These are phyloP conservation scores for Ganoderma resinaceum DNA, from an alignment of 1,284 basidiomycete species.

Conservation along the genomic window DNA sequence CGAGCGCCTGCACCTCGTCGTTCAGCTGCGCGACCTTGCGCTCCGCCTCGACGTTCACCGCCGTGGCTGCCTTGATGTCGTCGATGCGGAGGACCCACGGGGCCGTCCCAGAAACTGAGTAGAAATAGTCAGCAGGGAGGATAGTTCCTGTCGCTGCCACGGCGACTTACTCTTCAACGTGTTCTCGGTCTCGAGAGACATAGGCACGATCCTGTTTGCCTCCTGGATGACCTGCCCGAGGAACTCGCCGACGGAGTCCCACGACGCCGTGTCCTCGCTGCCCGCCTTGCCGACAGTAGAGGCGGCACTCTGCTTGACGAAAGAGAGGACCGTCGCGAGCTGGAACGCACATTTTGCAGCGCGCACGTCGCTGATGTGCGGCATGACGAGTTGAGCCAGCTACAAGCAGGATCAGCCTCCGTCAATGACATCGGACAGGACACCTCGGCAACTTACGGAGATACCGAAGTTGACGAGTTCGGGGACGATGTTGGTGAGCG, in stretches of 20 bases:
- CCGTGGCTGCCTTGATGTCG: slow-evolving; percentile 85
- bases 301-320: slow-evolving; percentile 76
- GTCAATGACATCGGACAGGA: background rate
- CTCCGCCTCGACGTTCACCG: slow-evolving; percentile 93
- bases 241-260: slow-evolving; percentile 79
- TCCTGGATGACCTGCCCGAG: slow-evolving; percentile 77
- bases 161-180: slow-evolving; percentile 72
- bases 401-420: slow-evolving; percentile 37
- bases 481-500: slow-evolving; percentile 74
- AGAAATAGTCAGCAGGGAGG: background rate
- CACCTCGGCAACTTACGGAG: slow-evolving; percentile 59
- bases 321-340: slow-evolving; percentile 71
- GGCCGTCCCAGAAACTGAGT: slow-evolving; percentile 73
- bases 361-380: slow-evolving; percentile 79
- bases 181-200: slow-evolving; percentile 80
- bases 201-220: slow-evolving; percentile 71
- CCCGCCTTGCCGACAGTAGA: slow-evolving; percentile 75
- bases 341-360: slow-evolving; percentile 80
- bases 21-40: slow-evolving; percentile 84
- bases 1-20: slow-evolving; percentile 89
- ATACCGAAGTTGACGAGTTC: slow-evolving; percentile 91
- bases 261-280: slow-evolving; percentile 69
- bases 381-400: slow-evolving; percentile 88
- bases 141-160: background rate
- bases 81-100: slow-evolving; percentile 92